Conservation (phyloP, 176 grass and related monocot genomes). For the Bonia amplexicaulis region DNA sequence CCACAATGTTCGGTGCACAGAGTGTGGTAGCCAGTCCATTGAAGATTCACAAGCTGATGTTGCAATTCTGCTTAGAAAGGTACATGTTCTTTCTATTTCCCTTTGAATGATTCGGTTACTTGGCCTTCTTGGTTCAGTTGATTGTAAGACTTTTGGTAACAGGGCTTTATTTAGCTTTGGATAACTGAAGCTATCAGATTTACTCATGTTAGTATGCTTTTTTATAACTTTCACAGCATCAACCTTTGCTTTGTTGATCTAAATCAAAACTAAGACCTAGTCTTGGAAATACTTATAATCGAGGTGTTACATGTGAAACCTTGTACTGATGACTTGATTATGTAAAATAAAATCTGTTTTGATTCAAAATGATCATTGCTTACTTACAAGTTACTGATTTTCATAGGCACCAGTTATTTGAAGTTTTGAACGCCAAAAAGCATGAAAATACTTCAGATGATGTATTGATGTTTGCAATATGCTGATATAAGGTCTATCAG, state of each 20-base stretch:
- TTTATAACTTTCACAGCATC: background rate
- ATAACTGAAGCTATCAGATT: background rate
- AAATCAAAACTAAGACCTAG: background rate
- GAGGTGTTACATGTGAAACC: background rate
- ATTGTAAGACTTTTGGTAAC: background rate
- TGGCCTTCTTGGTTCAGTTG: background rate
- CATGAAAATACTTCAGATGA: background rate
- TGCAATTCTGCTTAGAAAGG: slow-evolving; percentile 90
- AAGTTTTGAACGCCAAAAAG: background rate
- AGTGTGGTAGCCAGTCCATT: slow-evolving; percentile 97
- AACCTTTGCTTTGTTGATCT: background rate
- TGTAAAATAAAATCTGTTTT: background rate
- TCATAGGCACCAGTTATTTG: background rate
- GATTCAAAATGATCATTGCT: background rate
- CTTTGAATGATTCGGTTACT: background rate
- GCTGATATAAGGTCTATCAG: background rate
- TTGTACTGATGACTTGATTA: background rate
- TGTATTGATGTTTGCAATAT: background rate
- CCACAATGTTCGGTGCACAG: slow-evolving; percentile 91
- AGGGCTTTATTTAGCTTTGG: background rate
- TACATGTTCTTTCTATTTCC: slow-evolving; percentile 18
- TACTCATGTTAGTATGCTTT: background rate
- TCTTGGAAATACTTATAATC: background rate
- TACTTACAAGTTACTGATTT: background rate
- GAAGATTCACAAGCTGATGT: slow-evolving; percentile 97